Base-by-base conservation (phyloP, 2,329 filamentous ascomycete species). In the Cytospora piceicola region DNA sequence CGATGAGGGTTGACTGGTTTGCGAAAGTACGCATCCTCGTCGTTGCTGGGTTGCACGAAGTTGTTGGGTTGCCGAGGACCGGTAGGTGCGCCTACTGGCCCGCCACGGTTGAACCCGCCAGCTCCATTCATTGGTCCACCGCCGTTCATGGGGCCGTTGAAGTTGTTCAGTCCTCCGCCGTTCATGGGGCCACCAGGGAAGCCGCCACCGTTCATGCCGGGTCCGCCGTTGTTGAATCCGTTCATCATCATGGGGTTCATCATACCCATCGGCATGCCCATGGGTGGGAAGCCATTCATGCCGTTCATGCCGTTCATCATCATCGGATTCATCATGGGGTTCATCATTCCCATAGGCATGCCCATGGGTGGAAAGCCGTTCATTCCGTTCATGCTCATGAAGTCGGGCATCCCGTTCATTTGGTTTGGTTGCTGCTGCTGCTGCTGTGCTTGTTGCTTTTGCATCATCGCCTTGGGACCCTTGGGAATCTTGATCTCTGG, bases 1-100 rank as follows among this genome's bases (percentile, higher is more conserved):
- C 95, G 88, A 75, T 97, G 92, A 2, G 94, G 94, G 75, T 99
- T 99, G 68, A 98, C 92, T 0, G 95, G 95, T 77, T 97, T 94
- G 65, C 95, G 87, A 76, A 98, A 96, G 79, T 99, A 99, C 8
- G 95, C 92, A 67, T 93, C 92, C 65, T 96, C 93, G 64, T 96
- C 92, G 66, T 74, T 75, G 61, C 74, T 76, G 55, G 71, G 70
- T 57, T 57, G 57, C 22, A 34, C 27, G 64, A 67, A 67, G 51
- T 57, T 62, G 39, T 53, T 62, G 39, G 63, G 58, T 24, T 61
- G 58, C 68, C 70, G 61, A 11, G 66, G 66, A 17, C 66, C 66
- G 1, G 63, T 68, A 34, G 66, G 66, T 27, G 46, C 46, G 46
- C 46, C 46, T 49, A 49, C 22, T 24, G 63, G 66, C 27, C 69